A percentile compares a stretch with the other conserved stretches of the same genome.
Conservation (phyloP, 768 basidiomycete species). For the Xanthoconium purpureum region DNA sequence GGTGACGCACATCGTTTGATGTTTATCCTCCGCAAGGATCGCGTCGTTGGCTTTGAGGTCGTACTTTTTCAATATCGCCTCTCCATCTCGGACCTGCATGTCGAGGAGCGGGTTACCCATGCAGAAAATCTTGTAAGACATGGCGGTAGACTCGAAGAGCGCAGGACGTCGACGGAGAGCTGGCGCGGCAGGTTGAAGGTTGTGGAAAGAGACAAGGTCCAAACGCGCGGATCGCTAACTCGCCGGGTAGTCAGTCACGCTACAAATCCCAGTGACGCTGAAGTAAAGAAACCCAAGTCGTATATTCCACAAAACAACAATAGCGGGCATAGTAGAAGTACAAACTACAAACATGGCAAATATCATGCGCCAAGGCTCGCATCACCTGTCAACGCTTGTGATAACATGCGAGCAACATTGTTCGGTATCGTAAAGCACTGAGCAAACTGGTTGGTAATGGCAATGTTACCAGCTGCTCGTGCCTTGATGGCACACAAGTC, state of each 20-base stretch:
- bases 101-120: slow-evolving; percentile 97
- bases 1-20: slow-evolving; percentile 65
- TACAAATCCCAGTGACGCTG: background rate
- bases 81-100: slow-evolving; percentile 87
- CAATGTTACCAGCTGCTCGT: slow-evolving; percentile 25
- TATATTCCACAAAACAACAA: background rate
- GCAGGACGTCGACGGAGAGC: slow-evolving; percentile 14
- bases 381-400: slow-evolving; percentile 13
- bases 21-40: slow-evolving; percentile 89
- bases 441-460: slow-evolving; percentile 24
- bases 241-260: background rate
- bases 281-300: background rate
- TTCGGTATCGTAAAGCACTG: slow-evolving; percentile 23
- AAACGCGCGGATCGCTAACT: background rate
- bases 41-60: slow-evolving; percentile 91
- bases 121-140: slow-evolving; percentile 73
- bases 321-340: background rate
- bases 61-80: slow-evolving; percentile 85
- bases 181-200: slow-evolving; percentile 1
- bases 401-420: slow-evolving; percentile 17
- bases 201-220: slow-evolving; percentile 1
- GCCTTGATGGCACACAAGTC: slow-evolving; percentile 58
- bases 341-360: background rate
- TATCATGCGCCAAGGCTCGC: background rate
- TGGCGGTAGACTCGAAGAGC: slow-evolving; percentile 29